A percentile compares a stretch with the other conserved stretches of the same genome.
Conservation (phyloP, 2,329 filamentous ascomycete genomes). For the Sclerotinia nivalis region DNA sequence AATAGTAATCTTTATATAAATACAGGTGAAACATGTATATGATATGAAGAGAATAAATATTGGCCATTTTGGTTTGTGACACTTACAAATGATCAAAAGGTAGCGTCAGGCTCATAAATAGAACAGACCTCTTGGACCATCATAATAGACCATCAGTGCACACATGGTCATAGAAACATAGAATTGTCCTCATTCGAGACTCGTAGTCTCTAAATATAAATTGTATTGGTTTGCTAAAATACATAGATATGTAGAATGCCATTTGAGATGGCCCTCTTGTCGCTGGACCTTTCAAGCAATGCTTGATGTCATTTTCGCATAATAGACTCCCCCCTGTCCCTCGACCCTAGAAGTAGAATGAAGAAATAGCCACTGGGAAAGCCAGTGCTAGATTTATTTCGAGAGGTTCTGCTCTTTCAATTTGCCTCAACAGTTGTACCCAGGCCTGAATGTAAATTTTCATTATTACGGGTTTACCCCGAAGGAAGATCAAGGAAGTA, state of each 20-base stretch:
- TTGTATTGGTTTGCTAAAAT: constrained; percentile 29
- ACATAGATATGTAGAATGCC: constrained; percentile 26
- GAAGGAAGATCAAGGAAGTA: constrained; percentile 23
- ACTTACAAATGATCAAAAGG: too few species aligned
- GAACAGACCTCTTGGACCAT: too few species aligned
- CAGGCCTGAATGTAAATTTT: constrained; percentile 27
- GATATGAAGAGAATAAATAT: too few species aligned
- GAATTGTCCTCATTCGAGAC: constrained; percentile 27
- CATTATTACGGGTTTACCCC: constrained; percentile 25
- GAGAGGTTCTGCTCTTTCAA: constrained; percentile 9
- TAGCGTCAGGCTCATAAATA: too few species aligned
- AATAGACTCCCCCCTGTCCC: background rate
- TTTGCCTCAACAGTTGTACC: constrained; percentile 12
- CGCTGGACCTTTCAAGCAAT: constrained; percentile 24
- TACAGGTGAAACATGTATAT: too few species aligned
- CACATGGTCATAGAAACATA: background rate
- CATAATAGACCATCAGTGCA: too few species aligned
- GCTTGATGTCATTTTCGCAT: constrained; percentile 7
- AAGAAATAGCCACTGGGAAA: constrained; percentile 29
- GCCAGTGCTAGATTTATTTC: constrained; percentile 25
- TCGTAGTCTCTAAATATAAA: constrained; percentile 35
- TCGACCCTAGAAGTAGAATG: constrained; percentile 22
- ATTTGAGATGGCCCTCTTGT: constrained; percentile 28
- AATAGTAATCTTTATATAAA: too few species aligned
- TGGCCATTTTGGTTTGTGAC: too few species aligned